Evolutionary conservation across 805 yeast species (phyloP).

Genomic region (Starmera quercuum): DNA sequence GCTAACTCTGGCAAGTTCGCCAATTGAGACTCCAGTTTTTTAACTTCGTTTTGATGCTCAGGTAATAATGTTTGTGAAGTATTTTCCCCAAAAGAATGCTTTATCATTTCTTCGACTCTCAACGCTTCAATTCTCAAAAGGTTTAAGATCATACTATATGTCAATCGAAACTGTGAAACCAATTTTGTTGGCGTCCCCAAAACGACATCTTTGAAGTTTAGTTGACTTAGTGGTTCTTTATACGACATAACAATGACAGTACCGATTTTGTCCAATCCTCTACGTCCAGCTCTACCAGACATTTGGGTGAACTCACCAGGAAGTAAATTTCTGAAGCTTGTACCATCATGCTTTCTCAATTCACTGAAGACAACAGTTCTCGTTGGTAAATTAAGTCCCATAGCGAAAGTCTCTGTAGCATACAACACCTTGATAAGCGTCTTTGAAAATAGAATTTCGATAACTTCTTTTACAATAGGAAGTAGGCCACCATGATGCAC

Average conservation of each 20-base stretch:
- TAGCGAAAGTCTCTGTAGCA: constrained; percentile 98
- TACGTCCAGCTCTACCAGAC: constrained; percentile 98
- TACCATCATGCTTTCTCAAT: constrained; percentile 85
- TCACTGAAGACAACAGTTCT: constrained; percentile 91
- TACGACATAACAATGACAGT: constrained; percentile 91
- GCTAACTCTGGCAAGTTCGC: constrained; percentile 24
- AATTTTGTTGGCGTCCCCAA: constrained; percentile 87
- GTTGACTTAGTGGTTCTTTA: constrained; percentile 48
- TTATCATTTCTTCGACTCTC: constrained; percentile 97
- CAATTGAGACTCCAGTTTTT: constrained; percentile 42
- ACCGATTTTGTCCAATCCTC: constrained; percentile 91
- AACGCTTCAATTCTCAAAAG: constrained; percentile 88
- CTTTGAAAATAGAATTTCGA: constrained; percentile 84
- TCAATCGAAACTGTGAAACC: constrained; percentile 85
- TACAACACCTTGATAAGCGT: constrained; percentile 83
- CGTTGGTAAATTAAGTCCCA: constrained; percentile 96
- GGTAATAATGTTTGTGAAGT: constrained; percentile 79
- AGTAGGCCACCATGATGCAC: constrained; percentile 92
- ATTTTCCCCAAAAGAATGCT: constrained; percentile 90
- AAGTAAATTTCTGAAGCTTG: constrained; percentile 65
- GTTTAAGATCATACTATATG: constrained; percentile 93
- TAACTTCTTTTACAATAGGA: constrained; percentile 89
- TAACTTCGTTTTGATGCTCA: constrained; percentile 67
- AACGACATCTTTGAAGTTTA: constrained; percentile 69
- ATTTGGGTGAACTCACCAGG: constrained; percentile 99